A percentile compares a stretch with the other conserved stretches of the same genome.
phyloP scores from a whole-genome alignment of 768 basidiomycete species.

The Tricholoma sp. region DNA sequence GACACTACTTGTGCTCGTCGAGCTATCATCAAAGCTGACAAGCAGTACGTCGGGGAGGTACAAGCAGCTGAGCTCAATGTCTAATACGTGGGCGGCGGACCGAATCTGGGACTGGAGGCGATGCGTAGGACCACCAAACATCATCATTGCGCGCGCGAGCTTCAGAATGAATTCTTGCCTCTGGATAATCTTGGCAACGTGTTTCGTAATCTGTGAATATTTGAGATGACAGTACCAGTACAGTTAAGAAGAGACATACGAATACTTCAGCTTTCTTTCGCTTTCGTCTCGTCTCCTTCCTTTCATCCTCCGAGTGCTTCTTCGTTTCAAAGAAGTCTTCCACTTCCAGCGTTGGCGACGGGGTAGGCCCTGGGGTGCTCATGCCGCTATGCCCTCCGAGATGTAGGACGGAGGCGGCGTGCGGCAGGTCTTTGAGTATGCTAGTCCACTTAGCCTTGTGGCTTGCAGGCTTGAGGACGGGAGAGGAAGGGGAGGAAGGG shows the following conservation, averaged over 20 bases:
- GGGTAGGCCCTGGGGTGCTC: slow-evolving; percentile 23
- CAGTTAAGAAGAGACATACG: slow-evolving; percentile 29
- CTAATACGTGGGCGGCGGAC: slow-evolving; percentile 73
- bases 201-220: slow-evolving; percentile 61
- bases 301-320: slow-evolving; percentile 17
- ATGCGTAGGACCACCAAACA: slow-evolving; percentile 81
- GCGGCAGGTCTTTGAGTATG: slow-evolving; percentile 28
- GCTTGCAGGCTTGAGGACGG: slow-evolving; percentile 7
- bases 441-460: slow-evolving; percentile 5
- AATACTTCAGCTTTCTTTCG: slow-evolving; percentile 73
- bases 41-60: slow-evolving; percentile 74
- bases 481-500: slow-evolving; percentile 9
- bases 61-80: slow-evolving; percentile 64
- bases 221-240: neutral
- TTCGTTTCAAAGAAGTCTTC: slow-evolving; percentile 16
- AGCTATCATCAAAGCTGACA: slow-evolving; percentile 75
- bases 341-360: slow-evolving; percentile 22
- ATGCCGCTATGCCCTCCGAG: slow-evolving; percentile 16
- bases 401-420: slow-evolving; percentile 10
- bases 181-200: slow-evolving; percentile 76
- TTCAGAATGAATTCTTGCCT: slow-evolving; percentile 85
- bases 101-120: slow-evolving; percentile 78
- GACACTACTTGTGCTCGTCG: slow-evolving; percentile 76
- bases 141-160: slow-evolving; percentile 82
- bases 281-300: slow-evolving; percentile 45